phyloP scores from a whole-genome alignment of 1,284 basidiomycete genomes.

The Microbotryum silenes-acaulis region DNA sequence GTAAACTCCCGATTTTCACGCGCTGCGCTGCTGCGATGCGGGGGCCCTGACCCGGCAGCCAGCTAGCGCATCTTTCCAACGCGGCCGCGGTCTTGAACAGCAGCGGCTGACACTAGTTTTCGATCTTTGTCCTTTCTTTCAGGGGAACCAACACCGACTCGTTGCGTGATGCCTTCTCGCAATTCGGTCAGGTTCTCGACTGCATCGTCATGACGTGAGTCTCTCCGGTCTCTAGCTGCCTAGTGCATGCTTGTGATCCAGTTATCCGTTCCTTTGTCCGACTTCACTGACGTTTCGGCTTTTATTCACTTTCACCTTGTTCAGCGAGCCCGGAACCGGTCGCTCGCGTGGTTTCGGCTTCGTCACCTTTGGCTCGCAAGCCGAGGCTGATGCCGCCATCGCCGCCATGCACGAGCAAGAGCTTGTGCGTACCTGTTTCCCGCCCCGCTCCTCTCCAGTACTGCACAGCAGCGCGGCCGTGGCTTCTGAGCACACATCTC shows the following conservation, averaged over 20 bases:
- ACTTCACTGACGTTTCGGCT: not conserved
- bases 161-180: constrained; percentile 27
- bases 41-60: not conserved
- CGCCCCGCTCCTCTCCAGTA: not conserved
- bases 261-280: no score
- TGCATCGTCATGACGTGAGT: constrained; percentile 35
- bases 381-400: constrained; percentile 28
- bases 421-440: constrained; percentile 26
- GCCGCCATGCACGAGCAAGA: constrained; percentile 34
- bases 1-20: not conserved
- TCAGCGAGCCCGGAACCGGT: constrained; percentile 31
- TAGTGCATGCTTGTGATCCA: no score
- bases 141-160: constrained; percentile 30
- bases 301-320: not conserved
- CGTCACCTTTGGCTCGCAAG: constrained; percentile 31
- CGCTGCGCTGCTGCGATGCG: not conserved
- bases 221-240: not conserved
- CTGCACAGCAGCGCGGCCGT: not conserved
- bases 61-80: not conserved
- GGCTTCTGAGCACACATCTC: not conserved
- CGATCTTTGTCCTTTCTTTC: not conserved
- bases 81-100: not conserved
- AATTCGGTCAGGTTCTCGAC: constrained; percentile 32
- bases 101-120: not conserved
- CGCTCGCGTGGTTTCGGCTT: constrained; percentile 34